Evolutionary conservation across 108 stramenopile genomes (phyloP).

Genomic region (Hondaea fermentalgiana): DNA sequence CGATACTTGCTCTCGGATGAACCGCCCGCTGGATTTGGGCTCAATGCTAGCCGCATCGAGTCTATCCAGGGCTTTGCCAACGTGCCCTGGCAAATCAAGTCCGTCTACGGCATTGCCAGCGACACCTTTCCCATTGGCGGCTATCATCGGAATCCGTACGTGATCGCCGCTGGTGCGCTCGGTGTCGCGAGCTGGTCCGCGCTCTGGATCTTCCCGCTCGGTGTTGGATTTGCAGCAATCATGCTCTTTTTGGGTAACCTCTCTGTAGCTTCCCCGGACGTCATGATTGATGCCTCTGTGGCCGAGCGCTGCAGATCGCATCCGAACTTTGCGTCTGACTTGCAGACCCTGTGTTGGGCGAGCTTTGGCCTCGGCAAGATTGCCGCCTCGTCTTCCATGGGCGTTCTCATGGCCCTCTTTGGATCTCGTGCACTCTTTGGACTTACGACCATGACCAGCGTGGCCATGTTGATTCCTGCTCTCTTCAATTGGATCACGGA

Average conservation of each 20-base stretch:
- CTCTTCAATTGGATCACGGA: not conserved
- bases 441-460: not conserved
- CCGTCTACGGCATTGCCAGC: slow-evolving; percentile 19
- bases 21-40: not conserved
- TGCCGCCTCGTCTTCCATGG: not conserved
- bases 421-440: not conserved
- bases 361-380: not conserved
- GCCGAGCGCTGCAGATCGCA: slow-evolving; percentile 6
- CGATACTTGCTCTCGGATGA: slow-evolving; percentile 6
- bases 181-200: not conserved
- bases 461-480: slow-evolving; percentile 15
- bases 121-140: not conserved
- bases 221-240: not conserved
- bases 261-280: slow-evolving; percentile 23
- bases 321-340: slow-evolving; percentile 6
- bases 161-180: not conserved
- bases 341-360: slow-evolving; percentile 21
- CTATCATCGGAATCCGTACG: not conserved
- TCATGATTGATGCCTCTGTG: slow-evolving; percentile 21
- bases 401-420: not conserved
- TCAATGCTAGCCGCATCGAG: not conserved
- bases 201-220: not conserved
- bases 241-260: not conserved
- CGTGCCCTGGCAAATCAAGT: slow-evolving; percentile 23
- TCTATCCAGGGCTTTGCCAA: not conserved